These are phyloP conservation scores for Nannochloropsis salina DNA, from an alignment of 108 stramenopile species.

Conservation along the genomic window DNA sequence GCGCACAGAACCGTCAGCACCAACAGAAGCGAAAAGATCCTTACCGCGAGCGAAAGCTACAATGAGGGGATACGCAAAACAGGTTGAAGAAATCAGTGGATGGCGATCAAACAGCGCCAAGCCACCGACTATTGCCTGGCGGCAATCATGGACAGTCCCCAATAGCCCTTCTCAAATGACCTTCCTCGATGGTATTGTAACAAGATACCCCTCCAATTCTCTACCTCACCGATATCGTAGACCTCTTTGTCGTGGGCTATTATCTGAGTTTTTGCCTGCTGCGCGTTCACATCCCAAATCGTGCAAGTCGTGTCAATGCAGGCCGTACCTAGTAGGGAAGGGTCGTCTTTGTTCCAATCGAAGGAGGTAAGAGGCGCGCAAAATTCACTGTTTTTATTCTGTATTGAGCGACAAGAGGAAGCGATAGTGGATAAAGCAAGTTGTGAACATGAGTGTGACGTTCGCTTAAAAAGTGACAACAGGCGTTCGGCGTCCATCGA, in stretches of 20 bases:
- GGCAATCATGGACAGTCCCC: too few relatives aligned
- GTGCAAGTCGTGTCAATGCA: conserved; percentile 98
- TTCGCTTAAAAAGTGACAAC: background rate
- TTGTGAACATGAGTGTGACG: background rate
- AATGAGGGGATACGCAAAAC: background rate
- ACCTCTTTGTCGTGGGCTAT: conserved; percentile 99
- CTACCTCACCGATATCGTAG: conserved; percentile 73
- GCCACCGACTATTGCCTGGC: too few relatives aligned
- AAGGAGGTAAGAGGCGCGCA: conserved; percentile 82
- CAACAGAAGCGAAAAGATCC: conserved; percentile 91
- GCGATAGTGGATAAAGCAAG: background rate
- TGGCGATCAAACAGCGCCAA: background rate
- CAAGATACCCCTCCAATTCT: background rate
- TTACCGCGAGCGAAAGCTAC: conserved; percentile 56
- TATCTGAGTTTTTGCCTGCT: conserved; percentile 81
- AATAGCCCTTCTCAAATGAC: too few relatives aligned
- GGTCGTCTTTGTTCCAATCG: conserved; percentile 95
- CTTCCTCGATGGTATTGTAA: too few relatives aligned
- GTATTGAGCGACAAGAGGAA: background rate
- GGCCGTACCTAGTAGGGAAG: conserved; percentile 70
- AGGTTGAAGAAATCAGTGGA: background rate
- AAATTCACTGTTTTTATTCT: conserved; percentile 89
- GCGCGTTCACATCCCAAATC: conserved; percentile 85
- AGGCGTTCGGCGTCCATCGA: background rate
- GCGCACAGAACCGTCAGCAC: conserved; percentile 92